Conservation (phyloP, 2,329 filamentous ascomycete genomes). For the Aspergillus sp. region DNA sequence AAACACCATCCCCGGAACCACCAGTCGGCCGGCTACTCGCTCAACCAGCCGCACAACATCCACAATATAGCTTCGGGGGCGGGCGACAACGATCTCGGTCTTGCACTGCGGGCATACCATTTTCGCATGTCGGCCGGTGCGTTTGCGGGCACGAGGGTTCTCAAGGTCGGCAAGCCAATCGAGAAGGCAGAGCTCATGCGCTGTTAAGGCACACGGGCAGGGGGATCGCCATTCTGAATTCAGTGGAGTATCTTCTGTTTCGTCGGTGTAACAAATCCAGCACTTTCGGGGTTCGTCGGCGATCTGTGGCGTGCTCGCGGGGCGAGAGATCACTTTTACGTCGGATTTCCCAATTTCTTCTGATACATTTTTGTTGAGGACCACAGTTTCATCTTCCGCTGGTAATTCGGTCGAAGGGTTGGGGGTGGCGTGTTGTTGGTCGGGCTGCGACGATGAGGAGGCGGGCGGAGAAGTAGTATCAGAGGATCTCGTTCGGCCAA, state of each 20-base stretch:
- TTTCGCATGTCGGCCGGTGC: conserved; percentile 54
- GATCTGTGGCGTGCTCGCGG: conserved; percentile 7
- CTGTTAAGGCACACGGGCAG: conserved; percentile 85
- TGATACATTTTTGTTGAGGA: conserved; percentile 26
- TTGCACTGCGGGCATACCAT: conserved; percentile 91
- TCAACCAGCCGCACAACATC: conserved; percentile 63
- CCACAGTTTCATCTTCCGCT: conserved; percentile 33
- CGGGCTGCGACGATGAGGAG: conserved; percentile 8
- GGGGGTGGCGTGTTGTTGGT: neutral
- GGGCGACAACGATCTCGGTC: conserved; percentile 70
- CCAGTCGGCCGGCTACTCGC: conserved; percentile 56
- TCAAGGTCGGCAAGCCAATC: conserved; percentile 94
- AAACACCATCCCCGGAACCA: conserved; percentile 64
- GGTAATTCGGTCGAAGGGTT: conserved; percentile 15
- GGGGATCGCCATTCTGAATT: conserved; percentile 77
- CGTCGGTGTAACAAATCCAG: conserved; percentile 69
- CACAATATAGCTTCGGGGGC: conserved; percentile 72
- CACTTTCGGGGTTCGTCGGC: conserved; percentile 52
- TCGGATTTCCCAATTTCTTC: conserved; percentile 18
- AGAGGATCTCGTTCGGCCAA: conserved; percentile 27
- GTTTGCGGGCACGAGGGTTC: conserved; percentile 53
- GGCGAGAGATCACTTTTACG: conserved; percentile 17
- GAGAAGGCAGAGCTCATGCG: conserved; percentile 85
- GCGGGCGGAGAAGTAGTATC: conserved; percentile 24
- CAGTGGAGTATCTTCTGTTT: conserved; percentile 60